Conservation (phyloP, 345 rosid genomes). For the Laguncularia racemosa region DNA sequence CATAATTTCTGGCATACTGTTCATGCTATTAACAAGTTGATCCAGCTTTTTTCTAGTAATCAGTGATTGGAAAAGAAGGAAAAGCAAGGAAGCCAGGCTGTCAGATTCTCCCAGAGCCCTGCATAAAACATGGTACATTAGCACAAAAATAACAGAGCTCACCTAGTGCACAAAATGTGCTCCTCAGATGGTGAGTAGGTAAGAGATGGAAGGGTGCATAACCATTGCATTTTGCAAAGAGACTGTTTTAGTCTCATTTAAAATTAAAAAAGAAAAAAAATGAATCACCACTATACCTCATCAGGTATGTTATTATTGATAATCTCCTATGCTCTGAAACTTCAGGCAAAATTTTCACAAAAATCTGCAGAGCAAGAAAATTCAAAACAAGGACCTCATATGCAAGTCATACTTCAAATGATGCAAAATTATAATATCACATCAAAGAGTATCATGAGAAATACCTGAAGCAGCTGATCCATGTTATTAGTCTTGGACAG, state of each 20-base stretch:
- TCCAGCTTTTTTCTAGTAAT: slow-evolving; percentile 42
- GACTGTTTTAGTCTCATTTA: too few relatives aligned
- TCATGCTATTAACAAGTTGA: slow-evolving; percentile 19
- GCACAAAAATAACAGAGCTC: background rate
- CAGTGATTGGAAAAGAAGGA: slow-evolving; percentile 60
- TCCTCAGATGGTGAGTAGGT: too few relatives aligned
- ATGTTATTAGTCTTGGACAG: slow-evolving; percentile 43
- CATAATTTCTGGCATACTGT: slow-evolving; percentile 22
- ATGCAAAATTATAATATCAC: background rate
- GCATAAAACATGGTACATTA: slow-evolving; percentile 16
- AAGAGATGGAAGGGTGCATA: too few relatives aligned
- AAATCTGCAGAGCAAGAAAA: slow-evolving; percentile 41
- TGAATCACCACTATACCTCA: slow-evolving; percentile 48
- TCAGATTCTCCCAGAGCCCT: slow-evolving; percentile 79
- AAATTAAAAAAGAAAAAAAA: background rate
- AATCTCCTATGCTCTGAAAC: slow-evolving; percentile 74
- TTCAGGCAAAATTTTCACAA: slow-evolving; percentile 70
- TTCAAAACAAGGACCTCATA: slow-evolving; percentile 3
- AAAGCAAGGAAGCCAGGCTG: slow-evolving; percentile 72
- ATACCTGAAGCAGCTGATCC: slow-evolving; percentile 72
- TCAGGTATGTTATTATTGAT: slow-evolving; percentile 50
- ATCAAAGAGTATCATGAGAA: slow-evolving; percentile 2
- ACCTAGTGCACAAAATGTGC: too few relatives aligned
- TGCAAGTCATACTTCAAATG: background rate
- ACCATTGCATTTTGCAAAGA: too few relatives aligned